Percentiles rank a stretch among this genome's conserved stretches.
phyloP scores from a whole-genome alignment of 1,284 basidiomycete genomes.

The Abortiporus biennis region DNA sequence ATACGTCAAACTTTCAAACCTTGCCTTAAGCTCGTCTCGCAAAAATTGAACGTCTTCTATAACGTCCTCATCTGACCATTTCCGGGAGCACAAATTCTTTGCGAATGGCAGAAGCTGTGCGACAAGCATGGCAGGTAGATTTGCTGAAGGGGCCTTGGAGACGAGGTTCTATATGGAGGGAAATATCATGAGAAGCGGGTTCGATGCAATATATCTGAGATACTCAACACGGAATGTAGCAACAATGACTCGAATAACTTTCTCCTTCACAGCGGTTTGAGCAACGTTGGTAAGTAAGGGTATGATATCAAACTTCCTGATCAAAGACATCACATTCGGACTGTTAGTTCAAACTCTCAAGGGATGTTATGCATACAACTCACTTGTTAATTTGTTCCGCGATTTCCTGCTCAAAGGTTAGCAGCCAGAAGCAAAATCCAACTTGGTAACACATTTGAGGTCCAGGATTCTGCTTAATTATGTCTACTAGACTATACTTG shows the following conservation, averaged over 20 bases:
- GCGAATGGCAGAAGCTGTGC: slow-evolving; percentile 82
- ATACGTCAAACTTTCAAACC: slow-evolving; percentile 87
- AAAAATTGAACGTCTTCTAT: slow-evolving; percentile 88
- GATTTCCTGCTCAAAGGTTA: slow-evolving; percentile 85
- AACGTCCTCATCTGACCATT: slow-evolving; percentile 95
- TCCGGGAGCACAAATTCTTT: slow-evolving; percentile 78
- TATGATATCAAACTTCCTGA: slow-evolving; percentile 84
- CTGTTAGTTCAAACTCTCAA: neutral
- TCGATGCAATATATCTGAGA: neutral
- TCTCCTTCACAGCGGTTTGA: slow-evolving; percentile 92
- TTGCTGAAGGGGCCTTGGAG: slow-evolving; percentile 72
- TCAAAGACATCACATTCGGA: neutral
- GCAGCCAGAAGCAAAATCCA: slow-evolving; percentile 88
- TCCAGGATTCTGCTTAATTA: slow-evolving; percentile 66
- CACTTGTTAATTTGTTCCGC: slow-evolving; percentile 63
- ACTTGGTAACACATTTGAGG: slow-evolving; percentile 98
- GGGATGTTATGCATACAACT: neutral
- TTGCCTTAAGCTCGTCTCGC: slow-evolving; percentile 72
- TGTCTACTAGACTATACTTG: slow-evolving; percentile 61
- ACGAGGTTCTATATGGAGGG: slow-evolving; percentile 70
- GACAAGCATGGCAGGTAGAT: slow-evolving; percentile 91
- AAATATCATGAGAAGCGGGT: neutral
- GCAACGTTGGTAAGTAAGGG: slow-evolving; percentile 85
- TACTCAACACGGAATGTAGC: slow-evolving; percentile 79
- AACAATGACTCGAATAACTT: slow-evolving; percentile 92